Evolutionary conservation across 768 basidiomycete genomes (phyloP), one percentile per base, ranked within the genome.

Genomic region (Boletus subparvulus): DNA sequence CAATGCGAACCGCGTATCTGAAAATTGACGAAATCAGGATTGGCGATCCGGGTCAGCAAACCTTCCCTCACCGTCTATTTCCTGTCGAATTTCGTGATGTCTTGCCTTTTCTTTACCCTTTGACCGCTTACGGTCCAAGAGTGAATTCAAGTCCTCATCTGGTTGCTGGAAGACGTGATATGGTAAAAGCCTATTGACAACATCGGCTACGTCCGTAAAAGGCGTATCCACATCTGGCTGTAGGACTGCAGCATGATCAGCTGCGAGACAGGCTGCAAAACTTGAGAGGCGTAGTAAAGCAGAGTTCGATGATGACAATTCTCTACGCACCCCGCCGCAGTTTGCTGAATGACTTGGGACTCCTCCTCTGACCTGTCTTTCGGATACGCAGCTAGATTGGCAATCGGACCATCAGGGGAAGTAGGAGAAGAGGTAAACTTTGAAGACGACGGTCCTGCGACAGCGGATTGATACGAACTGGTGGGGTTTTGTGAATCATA

Each of bases 141-240:
- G 66, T 30, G 63, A 33, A 35, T 73, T 69, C 60, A 90, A 61
- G 61, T 93, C 91, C 44, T 87, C 85, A 54, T 72, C 73, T 0
- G 90, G 90, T 56, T 90, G 87, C 60, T 87, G 87, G 61, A 86
- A 90, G 48, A 92, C 72, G 65, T 93, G 91, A 63, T 90, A 92
- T 0, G 91, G 90, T 21, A 92, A 75, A 21, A 93, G 76, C 48
- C 90, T 80, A n/a, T 82, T 79, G 24, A 91, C 77, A 3, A 78
- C 86, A 65, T 93, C 91, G 6, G 72, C 65, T 10, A 76, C 70
- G 63, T 89, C 83, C 14, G 63, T 58, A 62, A 93, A 93, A 2
- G 90, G 85, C 1, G 83, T 78, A 48, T 91, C 87, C 37, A 81
- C 77, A 61, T 92, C 86, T 39, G 89, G 88, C 50, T 83, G 78